These are phyloP conservation scores for Kwoniella dendrophila DNA, from an alignment of 768 basidiomycete genomes.

Conservation along the genomic window DNA sequence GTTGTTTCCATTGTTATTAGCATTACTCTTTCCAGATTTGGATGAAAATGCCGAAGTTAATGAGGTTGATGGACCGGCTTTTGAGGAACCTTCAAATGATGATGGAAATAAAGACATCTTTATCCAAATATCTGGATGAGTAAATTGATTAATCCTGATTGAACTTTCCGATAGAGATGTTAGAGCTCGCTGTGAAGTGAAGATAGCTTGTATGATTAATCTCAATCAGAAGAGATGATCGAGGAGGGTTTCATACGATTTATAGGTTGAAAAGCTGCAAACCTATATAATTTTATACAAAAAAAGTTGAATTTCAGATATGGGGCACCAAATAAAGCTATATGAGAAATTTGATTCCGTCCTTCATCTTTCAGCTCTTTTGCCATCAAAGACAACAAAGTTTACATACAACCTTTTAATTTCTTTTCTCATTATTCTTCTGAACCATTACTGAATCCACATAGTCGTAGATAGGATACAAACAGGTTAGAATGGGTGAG, in stretches of 20 bases:
- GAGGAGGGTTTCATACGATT: too few relatives aligned
- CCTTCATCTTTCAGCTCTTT: not conserved
- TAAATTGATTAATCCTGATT: not conserved
- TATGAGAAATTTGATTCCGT: constrained; percentile 23
- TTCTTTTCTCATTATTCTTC: not conserved
- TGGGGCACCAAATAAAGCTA: not conserved
- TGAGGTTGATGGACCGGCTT: constrained; percentile 23
- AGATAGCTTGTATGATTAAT: too few relatives aligned
- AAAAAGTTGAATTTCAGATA: not conserved
- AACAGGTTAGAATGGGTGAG: constrained; percentile 40
- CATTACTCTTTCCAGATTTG: constrained; percentile 10
- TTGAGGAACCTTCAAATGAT: constrained; percentile 35
- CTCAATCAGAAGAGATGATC: too few relatives aligned
- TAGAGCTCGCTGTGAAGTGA: too few relatives aligned
- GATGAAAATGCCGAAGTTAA: constrained; percentile 3
- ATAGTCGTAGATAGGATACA: too few relatives aligned
- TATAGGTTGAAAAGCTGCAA: too few relatives aligned
- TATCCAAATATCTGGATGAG: too few relatives aligned
- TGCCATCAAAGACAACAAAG: constrained; percentile 2
- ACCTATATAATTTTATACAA: not conserved
- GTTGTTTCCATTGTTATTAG: too few relatives aligned
- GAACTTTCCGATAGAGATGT: not conserved
- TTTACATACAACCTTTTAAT: not conserved
- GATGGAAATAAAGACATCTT: constrained; percentile 50
- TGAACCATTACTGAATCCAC: not conserved